Base-by-base conservation (phyloP, 2,329 filamentous ascomycete species). In the Amphichorda felina region DNA sequence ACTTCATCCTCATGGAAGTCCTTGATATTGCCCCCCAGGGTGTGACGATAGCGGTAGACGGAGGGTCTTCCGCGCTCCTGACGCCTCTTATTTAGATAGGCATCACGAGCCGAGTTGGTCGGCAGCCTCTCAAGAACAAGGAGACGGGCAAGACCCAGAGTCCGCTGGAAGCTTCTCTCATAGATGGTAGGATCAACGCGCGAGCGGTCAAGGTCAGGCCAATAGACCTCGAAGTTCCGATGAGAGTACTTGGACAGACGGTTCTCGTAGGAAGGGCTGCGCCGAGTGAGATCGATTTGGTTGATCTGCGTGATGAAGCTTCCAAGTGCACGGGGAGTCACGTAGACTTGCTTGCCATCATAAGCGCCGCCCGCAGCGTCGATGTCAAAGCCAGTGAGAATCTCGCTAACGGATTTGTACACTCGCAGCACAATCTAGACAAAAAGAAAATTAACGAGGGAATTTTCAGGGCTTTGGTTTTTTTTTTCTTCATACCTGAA, bases 181-280 rank as follows among this genome's bases (percentile, higher is more conserved):
- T 83, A 93, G 33, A 94, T 87, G 16, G 84, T 93, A 5, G 86
- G 86, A 46, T 94, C 85, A 36, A 94, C 63, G 9, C 73, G 71
- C n/a, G 72, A 72, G 14, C 85, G 74, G 41, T 91, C 79, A 11
- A 93, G 64, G 8, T 75, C 66, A 2, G 79, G 70, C 77, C 83
- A 94, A 52, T 82, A 81, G 1, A 89, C 74, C 55, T 94, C 86
- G 43, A 94, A 94, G 13, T 84, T 83, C 30, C 85, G 68, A 49
- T 82, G 82, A 11, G 81, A 82, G 54, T 94, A 89, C 54, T 93
- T 93, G 13, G 82, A 84, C 10, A 93, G 67, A 8, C 86, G 77
- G 44, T 85, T 93, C 50, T 94, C 86, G 45, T 94, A 94, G 0
- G 84, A 91, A 0, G 85, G 84, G 14, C 82, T 89, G 29, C 86